Base-by-base conservation (phyloP, 2,329 filamentous ascomycete species). In the Raffaelea deltoideospora region DNA sequence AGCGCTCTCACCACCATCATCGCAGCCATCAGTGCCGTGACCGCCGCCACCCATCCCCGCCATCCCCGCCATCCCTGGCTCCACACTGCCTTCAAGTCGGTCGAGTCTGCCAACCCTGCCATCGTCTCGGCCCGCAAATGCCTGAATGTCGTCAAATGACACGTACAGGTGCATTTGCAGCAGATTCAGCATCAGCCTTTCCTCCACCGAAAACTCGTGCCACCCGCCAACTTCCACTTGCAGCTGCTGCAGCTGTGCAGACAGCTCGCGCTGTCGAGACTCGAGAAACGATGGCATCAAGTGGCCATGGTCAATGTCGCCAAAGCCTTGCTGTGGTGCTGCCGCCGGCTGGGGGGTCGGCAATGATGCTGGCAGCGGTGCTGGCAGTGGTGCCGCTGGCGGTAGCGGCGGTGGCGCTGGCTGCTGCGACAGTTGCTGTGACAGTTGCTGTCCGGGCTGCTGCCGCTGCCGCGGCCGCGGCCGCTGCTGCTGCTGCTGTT, bases 111-210 rank as follows among this genome's bases (percentile, higher is more conserved):
- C n/a, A 5, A 28, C 10, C 9, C 10, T 9, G 26, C 26, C 17
- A 10, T 22, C 10, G 43, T 78, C 73, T 31, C 76, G 73, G 4
- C 76, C 76, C 0, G 72, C 69, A 43, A 80, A 79, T 4, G 76
- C 32, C 46, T 79, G 73, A 13, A 80, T 57, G 39, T 79, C 75
- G 43, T 78, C 69, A 3, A 79, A 56, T 0, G 72, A 73, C 27
- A 76, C 65, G 49, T 79, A 69, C 7, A 80, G 57, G 46, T 78
- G 70, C 62, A 80, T 69, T 37, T 75, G 57, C 10, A 78, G 58
- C 2, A 77, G 57, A 45, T 67, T 60, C 11, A 67, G 47, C 14
- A 69, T 49, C 20, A 69, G 46, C 4, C 55, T 56, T 45, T 69
- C 65, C 38, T 65, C 59, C 3, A 58, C 53, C 10, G 63, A 62